Evolutionary conservation across 148 eudicot genomes (phyloP), one percentile per base, ranked within the genome.

Genomic region (Cornus kousa): DNA sequence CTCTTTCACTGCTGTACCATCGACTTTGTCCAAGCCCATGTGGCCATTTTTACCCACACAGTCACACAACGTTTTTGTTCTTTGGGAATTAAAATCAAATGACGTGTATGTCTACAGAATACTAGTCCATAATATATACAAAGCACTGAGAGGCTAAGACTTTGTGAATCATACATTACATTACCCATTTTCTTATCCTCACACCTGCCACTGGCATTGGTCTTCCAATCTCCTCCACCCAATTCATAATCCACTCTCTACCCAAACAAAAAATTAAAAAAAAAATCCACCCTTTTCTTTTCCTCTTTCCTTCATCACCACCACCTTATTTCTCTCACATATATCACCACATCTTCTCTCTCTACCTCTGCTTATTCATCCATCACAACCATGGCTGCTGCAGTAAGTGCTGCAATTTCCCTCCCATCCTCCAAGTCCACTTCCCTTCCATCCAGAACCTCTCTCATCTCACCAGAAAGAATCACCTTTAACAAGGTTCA

Each of bases 381-480:
- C 40, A 6, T 9, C 46, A 17, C 80, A 84, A 73, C 84, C 59
- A 96, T 96, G 99, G 99, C 99, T 83, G 83, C 98, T 77, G 94
- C 99, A 81, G 91, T 94, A 1, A 96, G 93, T 82, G 95, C 97
- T 76, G 87, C 95, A 75, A 93, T 96, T n/a, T 89, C 95, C 74
- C 90, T 92, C 73, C 94, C 97, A 20, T 85, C 95, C 2, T 86
- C 97, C 67, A 94, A 92, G 59, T 86, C 98, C 22, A 32, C 90
- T 50, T 71, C 92, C 37, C 87, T 91, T 32, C 73, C 95, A 53
- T 35, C 88, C 31, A 85, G 91, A 87, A 78, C 92, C 72, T 84
- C 89, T 37, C 74, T 92, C 85, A 70, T 86, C 73, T 77, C 89
- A 23, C 85, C 89, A 3, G 93, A 93, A 5, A 88, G 83, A 68